Percentiles rank a stretch among this genome's conserved stretches.
phyloP scores from a whole-genome alignment of 176 grass and related monocot genomes.

The Carex littledalei region DNA sequence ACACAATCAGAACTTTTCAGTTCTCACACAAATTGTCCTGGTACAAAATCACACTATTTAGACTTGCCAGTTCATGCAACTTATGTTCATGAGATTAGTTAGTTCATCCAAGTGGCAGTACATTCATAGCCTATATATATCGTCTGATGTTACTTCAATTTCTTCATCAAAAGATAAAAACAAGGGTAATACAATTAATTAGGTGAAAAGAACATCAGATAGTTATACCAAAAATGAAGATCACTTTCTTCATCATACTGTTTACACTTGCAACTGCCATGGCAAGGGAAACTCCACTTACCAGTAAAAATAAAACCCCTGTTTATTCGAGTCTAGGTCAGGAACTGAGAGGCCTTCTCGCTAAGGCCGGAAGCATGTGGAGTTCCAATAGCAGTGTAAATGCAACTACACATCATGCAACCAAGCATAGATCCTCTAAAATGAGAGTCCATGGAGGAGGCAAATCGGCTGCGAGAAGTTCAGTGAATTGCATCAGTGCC shows the following conservation, averaged over 20 bases:
- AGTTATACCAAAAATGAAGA: constrained; percentile 38
- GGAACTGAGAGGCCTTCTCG: constrained; percentile 28
- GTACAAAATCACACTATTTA: constrained; percentile 22
- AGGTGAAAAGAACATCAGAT: background rate
- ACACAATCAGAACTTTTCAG: background rate
- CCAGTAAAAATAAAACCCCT: constrained; percentile 19
- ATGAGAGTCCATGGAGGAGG: background rate
- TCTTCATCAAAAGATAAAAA: background rate
- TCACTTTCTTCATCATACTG: constrained; percentile 32
- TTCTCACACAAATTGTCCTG: constrained; percentile 11
- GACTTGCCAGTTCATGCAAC: constrained; percentile 32
- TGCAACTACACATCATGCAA: constrained; percentile 8
- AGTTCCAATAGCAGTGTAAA: constrained; percentile 15
- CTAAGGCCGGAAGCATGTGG: constrained; percentile 38
- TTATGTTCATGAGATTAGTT: constrained; percentile 48
- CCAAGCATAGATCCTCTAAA: constrained; percentile 9
- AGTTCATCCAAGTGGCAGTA: constrained; percentile 34
- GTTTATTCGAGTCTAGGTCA: constrained; percentile 20
- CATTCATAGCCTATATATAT: constrained; percentile 34
- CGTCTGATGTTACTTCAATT: background rate
- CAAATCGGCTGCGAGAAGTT: constrained; percentile 12
- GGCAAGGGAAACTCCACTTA: constrained; percentile 29
- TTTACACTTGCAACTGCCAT: constrained; percentile 38
- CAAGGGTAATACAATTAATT: background rate
- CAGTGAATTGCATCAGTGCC: constrained; percentile 42